Conservation (phyloP, 2,329 filamentous ascomycete genomes). For the Chalara sp. region DNA sequence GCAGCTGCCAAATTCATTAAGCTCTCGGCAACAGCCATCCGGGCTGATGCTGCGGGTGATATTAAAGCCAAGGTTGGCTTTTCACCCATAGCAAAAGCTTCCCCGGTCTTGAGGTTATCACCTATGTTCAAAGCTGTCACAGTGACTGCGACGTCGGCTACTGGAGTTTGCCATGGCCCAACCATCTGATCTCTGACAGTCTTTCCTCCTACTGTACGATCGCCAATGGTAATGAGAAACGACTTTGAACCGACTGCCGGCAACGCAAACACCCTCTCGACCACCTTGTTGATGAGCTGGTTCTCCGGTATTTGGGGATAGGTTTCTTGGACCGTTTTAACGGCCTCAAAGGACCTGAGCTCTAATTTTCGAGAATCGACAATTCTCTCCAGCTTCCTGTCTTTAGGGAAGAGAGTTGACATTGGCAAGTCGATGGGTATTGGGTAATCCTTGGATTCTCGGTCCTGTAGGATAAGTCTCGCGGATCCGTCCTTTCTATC, state of each 20-base stretch:
- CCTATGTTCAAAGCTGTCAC: conserved; percentile 66
- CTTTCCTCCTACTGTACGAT: conserved; percentile 84
- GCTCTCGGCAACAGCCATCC: conserved; percentile 94
- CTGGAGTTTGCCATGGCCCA: conserved; percentile 90
- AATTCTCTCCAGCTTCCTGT: conserved; percentile 70
- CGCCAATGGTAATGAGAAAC: conserved; percentile 94
- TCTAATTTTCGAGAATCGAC: conserved; percentile 64
- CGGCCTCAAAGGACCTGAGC: conserved; percentile 66
- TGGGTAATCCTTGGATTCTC: conserved; percentile 67
- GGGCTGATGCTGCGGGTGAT: conserved; percentile 79
- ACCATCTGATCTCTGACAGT: conserved; percentile 92
- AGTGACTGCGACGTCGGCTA: conserved; percentile 90
- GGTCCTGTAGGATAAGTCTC: conserved; percentile 73
- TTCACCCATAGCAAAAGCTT: conserved; percentile 98
- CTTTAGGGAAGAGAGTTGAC: conserved; percentile 81
- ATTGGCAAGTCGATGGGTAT: conserved; percentile 85
- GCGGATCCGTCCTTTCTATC: conserved; percentile 56
- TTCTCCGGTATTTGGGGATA: conserved; percentile 25
- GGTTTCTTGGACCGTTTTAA: conserved; percentile 54
- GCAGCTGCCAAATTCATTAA: conserved; percentile 89
- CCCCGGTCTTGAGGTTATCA: conserved; percentile 68
- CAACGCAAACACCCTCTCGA: conserved; percentile 73
- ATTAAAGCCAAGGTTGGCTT: conserved; percentile 86
- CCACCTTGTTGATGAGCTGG: conserved; percentile 53
- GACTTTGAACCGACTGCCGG: conserved; percentile 94